Evolutionary conservation across 2,329 filamentous ascomycete genomes (phyloP), one percentile per base, ranked within the genome.

Genomic region (Fusarium longipes): DNA sequence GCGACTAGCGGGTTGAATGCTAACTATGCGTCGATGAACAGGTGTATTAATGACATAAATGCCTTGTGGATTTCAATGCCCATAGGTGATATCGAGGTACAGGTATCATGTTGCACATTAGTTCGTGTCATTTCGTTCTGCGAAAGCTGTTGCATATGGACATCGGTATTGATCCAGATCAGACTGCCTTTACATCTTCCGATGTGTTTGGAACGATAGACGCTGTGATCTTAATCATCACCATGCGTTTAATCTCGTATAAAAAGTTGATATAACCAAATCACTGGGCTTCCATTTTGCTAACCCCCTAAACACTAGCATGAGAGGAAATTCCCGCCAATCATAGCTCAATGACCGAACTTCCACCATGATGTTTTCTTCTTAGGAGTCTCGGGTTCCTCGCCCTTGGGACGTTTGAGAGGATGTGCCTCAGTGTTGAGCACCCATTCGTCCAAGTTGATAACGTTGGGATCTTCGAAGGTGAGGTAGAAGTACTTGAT

Each of bases 401-500:
- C 63, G 15, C 63, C 60, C 65, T 55, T 73, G 36, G 78, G 77
- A 14, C 78, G 74, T 64, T 68, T 78, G 18, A 86, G 67, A 1
- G 85, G 84, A 70, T 87, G 85, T 22, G 84, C 85, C 73, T 87
- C 85, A 6, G 85, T 87, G 74, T 87, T 87, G 44, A 89, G 78
- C 52, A 93, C 89, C 81, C 86, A 93, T 9, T 92, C 85, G 75
- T 93, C 91, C 72, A 93, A 77, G 76, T 84, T 90, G 29, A 92
- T 80, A 22, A 88, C 74, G 14, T 84, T 81, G 5, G 88, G 85
- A 53, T 91, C 86, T 44, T 86, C 87, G 68, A 92, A 93, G 18
- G 92, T 84, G 57, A 93, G 78, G 70, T 90, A 93, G 63, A 93
- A 93, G 72, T 93, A 93, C 78, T 93, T 94, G 68, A 92, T 77